Evolutionary conservation across 257 asterid species (phyloP), one percentile per base, ranked within the genome.

Genomic region (Scutellaria barbata): DNA sequence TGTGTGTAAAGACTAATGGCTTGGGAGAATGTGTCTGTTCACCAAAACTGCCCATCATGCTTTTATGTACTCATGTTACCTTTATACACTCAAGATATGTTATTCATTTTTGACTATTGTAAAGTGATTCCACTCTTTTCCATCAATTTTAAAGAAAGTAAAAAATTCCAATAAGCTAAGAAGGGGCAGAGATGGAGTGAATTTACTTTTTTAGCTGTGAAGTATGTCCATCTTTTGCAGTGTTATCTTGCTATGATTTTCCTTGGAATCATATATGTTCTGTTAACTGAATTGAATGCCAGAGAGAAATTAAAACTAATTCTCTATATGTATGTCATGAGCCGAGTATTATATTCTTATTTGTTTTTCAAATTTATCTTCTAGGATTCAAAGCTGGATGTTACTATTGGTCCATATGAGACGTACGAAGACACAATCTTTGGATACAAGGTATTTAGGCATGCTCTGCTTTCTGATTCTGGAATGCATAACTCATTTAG

Each of bases 351-450:
- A 12, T 41, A n/a, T 74, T 40, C 73, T 35, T 68, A 45, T 51
- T 66, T 79, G 3, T n/a, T 56, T 12, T 45, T 30, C 35, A 30
- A 11, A 17, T 63, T 43, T 20, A 53, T 57, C 42, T 41, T 73
- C 59, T 76, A 94, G 99, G 96, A 94, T 76, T 94, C 99, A 47
- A 89, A 85, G 87, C 86, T 94, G 84, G 99, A 94, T 77, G 66
- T 94, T 68, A 94, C 99, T 51, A 89, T 91, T 68, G 99, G 99
- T 16, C 99, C 99, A 5, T 94, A 94, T 66, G 99, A 94, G 89
- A 94, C 99, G 7, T 94, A 94, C 63, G 99, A 94, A 86, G 99
- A 94, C 75, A 60, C 86, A 73, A 79, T 89, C 55, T 94, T 94
- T 63, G 99, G 99, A 57, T 91, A 91, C 81, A 94, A 94, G 99